phyloP scores from a whole-genome alignment of 208 protist species.

The Novymonas esmeraldas region DNA sequence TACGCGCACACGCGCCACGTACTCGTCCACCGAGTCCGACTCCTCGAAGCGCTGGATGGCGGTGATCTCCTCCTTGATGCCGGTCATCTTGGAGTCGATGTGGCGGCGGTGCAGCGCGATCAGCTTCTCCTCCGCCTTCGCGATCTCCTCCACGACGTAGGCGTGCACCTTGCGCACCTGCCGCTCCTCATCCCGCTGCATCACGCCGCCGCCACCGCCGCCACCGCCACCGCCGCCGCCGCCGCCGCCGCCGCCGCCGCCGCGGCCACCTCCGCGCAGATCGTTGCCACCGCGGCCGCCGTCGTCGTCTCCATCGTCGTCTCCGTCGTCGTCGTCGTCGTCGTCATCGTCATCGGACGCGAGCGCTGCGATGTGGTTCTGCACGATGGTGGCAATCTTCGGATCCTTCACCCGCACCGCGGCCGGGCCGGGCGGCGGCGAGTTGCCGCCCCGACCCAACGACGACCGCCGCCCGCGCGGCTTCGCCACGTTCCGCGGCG shows the following conservation, averaged over 20 bases:
- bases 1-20: slow-evolving; percentile 72
- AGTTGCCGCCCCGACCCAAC: slow-evolving; percentile 22
- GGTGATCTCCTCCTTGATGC: slow-evolving; percentile 93
- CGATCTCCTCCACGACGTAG: slow-evolving; percentile 92
- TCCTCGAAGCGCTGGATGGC: slow-evolving; percentile 92
- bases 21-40: slow-evolving; percentile 91
- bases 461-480: slow-evolving; percentile 19
- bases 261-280: no score
- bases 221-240: slow-evolving; percentile 4
- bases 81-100: slow-evolving; percentile 94
- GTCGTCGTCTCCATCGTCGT: slow-evolving; percentile 25
- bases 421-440: slow-evolving; percentile 13
- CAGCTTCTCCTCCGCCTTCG: slow-evolving; percentile 94
- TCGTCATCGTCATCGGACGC: slow-evolving; percentile 57
- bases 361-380: slow-evolving; percentile 83
- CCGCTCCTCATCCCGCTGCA: slow-evolving; percentile 71
- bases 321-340: slow-evolving; percentile 63
- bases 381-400: slow-evolving; percentile 89
- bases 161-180: slow-evolving; percentile 90
- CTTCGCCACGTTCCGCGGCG: slow-evolving; percentile 9
- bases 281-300: not conserved
- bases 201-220: slow-evolving; percentile 5
- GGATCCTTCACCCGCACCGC: slow-evolving; percentile 73
- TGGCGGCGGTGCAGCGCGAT: slow-evolving; percentile 92
- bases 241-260: no score